These are phyloP conservation scores for Tremella mesenterica DNA, from an alignment of 768 basidiomycete genomes.

Conservation along the genomic window DNA sequence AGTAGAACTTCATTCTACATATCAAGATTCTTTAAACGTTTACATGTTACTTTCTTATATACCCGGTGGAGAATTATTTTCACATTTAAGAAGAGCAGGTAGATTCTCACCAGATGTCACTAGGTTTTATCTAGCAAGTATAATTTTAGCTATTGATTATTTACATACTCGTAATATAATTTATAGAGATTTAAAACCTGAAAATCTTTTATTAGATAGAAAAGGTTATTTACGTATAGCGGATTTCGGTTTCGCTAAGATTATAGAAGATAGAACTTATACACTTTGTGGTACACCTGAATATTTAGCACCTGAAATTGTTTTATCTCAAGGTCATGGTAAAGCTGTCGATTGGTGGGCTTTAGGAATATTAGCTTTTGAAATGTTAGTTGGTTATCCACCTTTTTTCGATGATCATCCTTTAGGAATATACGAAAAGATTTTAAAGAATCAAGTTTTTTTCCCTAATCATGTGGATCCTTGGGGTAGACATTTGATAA, in stretches of 20 bases:
- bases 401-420: conserved; percentile 98
- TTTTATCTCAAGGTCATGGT: conserved; percentile 93
- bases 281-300: conserved; percentile 64
- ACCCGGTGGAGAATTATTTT: conserved; percentile 95
- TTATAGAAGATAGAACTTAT: conserved; percentile 95
- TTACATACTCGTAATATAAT: conserved; percentile 95
- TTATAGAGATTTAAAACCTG: conserved; percentile 96
- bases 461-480: conserved; percentile 89
- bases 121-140: conserved; percentile 92
- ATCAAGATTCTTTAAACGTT: conserved; percentile 87
- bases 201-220: conserved; percentile 91
- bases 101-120: conserved; percentile 96
- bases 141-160: conserved; percentile 88
- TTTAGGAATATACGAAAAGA: conserved; percentile 97
- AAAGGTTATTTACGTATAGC: conserved; percentile 89
- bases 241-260: conserved; percentile 97
- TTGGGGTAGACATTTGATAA: conserved; percentile 78
- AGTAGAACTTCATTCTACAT: conserved; percentile 62
- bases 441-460: conserved; percentile 73
- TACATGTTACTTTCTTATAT: conserved; percentile 97
- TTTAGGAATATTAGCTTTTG: conserved; percentile 89
- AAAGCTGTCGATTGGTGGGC: conserved; percentile 99
- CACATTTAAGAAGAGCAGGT: conserved; percentile 76
- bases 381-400: conserved; percentile 97
- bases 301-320: conserved; percentile 97